Conservation (phyloP, 371 early-diverging fungal genomes). For the Phascolomyces articulosus region DNA sequence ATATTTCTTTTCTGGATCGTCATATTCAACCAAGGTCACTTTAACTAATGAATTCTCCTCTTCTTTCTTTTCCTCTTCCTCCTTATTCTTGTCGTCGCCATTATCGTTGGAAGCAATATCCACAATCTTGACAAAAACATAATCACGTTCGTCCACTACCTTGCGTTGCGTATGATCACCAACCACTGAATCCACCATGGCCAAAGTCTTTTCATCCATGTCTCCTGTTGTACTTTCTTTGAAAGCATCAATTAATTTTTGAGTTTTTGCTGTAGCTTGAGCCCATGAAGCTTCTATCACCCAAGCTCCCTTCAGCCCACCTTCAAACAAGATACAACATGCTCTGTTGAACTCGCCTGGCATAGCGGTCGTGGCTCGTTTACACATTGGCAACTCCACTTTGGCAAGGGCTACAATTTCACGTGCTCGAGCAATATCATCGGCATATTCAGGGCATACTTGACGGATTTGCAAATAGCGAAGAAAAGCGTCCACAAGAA, state of each 20-base stretch:
- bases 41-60: slow-evolving; percentile 17
- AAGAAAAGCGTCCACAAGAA: slow-evolving; percentile 52
- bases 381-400: slow-evolving; percentile 53
- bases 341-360: slow-evolving; percentile 56
- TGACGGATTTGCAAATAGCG: slow-evolving; percentile 58
- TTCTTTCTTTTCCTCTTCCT: slow-evolving; percentile 3
- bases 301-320: slow-evolving; percentile 24
- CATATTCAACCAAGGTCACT: slow-evolving; percentile 23
- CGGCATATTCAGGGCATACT: slow-evolving; percentile 58
- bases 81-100: neutral
- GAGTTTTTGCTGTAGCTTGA: slow-evolving; percentile 21
- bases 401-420: slow-evolving; percentile 49
- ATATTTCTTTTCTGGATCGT: slow-evolving; percentile 19
- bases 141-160: slow-evolving; percentile 22
- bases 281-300: slow-evolving; percentile 32
- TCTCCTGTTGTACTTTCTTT: slow-evolving; percentile 26
- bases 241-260: slow-evolving; percentile 29
- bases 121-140: slow-evolving; percentile 25
- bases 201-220: slow-evolving; percentile 16
- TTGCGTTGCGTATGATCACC: slow-evolving; percentile 14
- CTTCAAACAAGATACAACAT: slow-evolving; percentile 47
- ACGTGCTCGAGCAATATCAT: slow-evolving; percentile 51
- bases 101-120: neutral
- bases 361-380: slow-evolving; percentile 28
- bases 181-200: slow-evolving; percentile 19